Percentiles rank a stretch among this genome's conserved stretches.
These are phyloP conservation scores for Litsea cubeba DNA, from an alignment of 164 flowering plant species.

Conservation along the genomic window DNA sequence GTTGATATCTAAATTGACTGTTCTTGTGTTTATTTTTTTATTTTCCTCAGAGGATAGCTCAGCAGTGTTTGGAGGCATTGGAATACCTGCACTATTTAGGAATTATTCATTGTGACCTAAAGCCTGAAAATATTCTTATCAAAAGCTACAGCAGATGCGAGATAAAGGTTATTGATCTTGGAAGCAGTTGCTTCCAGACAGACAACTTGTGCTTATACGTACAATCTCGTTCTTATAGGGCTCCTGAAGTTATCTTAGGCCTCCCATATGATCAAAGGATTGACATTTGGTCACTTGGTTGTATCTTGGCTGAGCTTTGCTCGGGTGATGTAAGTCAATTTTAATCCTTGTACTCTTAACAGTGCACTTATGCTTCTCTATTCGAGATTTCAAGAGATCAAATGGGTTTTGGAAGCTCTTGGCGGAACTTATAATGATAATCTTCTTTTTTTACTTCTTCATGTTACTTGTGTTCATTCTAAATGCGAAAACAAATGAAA, in stretches of 20 bases:
- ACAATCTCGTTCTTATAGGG: slow-evolving; percentile 95
- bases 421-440: not conserved
- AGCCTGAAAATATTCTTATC: slow-evolving; percentile 92
- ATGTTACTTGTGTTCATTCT: not conserved
- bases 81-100: slow-evolving; percentile 73
- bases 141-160: slow-evolving; percentile 86
- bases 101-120: slow-evolving; percentile 88
- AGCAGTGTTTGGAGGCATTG: slow-evolving; percentile 88
- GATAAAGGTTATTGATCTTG: slow-evolving; percentile 91
- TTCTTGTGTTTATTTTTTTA: not conserved
- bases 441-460: not conserved
- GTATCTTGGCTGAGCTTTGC: slow-evolving; percentile 87
- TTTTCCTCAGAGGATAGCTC: slow-evolving; percentile 57
- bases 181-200: slow-evolving; percentile 89
- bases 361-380: not conserved
- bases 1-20: not conserved
- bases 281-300: slow-evolving; percentile 95
- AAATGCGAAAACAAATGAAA: not conserved
- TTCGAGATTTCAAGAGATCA: no score
- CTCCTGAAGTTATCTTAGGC: slow-evolving; percentile 95
- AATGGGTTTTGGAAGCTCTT: not conserved
- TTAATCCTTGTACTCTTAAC: not conserved
- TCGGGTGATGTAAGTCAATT: slow-evolving; percentile 72
- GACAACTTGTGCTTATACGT: slow-evolving; percentile 87
- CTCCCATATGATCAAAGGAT: slow-evolving; percentile 79